Base-by-base conservation (phyloP, 2,329 filamentous ascomycete genomes). In the Alternaria triticina region DNA sequence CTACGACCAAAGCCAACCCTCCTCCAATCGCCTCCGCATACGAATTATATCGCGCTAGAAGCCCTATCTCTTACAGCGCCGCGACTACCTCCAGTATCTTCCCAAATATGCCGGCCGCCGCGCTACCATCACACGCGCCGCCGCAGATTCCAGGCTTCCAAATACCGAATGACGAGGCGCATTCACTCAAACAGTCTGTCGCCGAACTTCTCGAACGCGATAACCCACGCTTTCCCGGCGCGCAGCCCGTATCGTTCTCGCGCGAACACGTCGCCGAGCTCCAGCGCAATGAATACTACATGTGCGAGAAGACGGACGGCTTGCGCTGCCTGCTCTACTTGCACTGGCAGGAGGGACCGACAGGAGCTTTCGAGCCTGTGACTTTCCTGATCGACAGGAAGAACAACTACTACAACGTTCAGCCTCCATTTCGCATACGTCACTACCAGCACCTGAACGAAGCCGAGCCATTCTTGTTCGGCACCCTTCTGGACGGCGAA, bases 251-350 rank as follows among this genome's bases (percentile, higher is more conserved):
- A 68, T 97, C 93, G 75, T 99, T 99, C 78, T 86, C 92, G 58
- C 86, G 91, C 61, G 86, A 88, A 72, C 96, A 99, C 80, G 82
- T 98, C 10, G 83, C 89, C n/a, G 94, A 96, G 82, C 86, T 99
- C 36, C 89, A 90, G 65, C 86, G 86, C 62, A 86, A 91, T 76
- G 96, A 98, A 81, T 99, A 98, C 83, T 99, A 94, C 78, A 91
- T 99, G 68, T 97, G 95, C 84, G 96, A 99, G 82, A 99, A 99
- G 83, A 97, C 95, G 1, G 96, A 99, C 77, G 96, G 96, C 58
- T 93, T 98, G 67, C 90, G 96, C 67, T 97, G 96, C 79, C 87
- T 99, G n/a, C 88, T 99, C 68, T 98, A 96, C 84, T 89, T 96
- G 69, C 93, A 92, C 54, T 90, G 91, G 76, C 83, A 84, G 23